Evolutionary conservation across 306 rosid species (phyloP).

Genomic region (Corylus heterophylla): DNA sequence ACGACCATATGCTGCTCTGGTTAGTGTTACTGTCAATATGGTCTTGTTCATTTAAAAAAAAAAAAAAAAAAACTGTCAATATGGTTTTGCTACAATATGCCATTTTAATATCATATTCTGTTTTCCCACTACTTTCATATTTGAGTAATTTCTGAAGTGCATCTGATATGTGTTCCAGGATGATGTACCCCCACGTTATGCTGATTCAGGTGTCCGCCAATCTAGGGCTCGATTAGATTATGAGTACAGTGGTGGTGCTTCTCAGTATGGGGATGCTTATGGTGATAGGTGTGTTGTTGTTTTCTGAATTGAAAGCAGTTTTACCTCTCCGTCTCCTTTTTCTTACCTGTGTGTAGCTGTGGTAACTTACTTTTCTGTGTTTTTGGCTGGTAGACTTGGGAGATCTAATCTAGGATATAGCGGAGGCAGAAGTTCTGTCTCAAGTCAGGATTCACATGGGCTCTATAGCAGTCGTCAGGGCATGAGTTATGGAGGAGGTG

Average conservation of each 20-base stretch:
- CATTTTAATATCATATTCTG: background rate
- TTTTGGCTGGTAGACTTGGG: slow-evolving; percentile 54
- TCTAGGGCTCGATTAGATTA: slow-evolving; percentile 86
- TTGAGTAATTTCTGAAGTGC: background rate
- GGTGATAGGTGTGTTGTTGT: slow-evolving; percentile 71
- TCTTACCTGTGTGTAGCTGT: background rate
- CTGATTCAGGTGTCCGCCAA: slow-evolving; percentile 70
- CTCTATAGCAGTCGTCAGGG: slow-evolving; percentile 73
- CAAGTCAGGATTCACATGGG: slow-evolving; percentile 72
- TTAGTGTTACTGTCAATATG: slow-evolving; percentile 29
- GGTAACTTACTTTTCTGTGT: slow-evolving; percentile 8
- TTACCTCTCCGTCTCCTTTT: background rate
- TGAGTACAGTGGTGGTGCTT: slow-evolving; percentile 70
- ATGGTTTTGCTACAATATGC: background rate
- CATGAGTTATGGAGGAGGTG: slow-evolving; percentile 60
- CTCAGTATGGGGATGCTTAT: slow-evolving; percentile 80
- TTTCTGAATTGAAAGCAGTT: slow-evolving; percentile 10
- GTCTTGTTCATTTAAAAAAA: background rate
- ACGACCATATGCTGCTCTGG: slow-evolving; percentile 76
- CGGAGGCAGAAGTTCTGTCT: slow-evolving; percentile 61
- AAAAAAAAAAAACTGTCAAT: background rate
- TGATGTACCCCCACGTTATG: slow-evolving; percentile 76
- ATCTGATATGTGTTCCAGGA: slow-evolving; percentile 42
- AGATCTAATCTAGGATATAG: slow-evolving; percentile 75
- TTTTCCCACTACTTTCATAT: background rate